Conservation (phyloP, 1,139 yeast species). For the Candida frijolesensis region DNA sequence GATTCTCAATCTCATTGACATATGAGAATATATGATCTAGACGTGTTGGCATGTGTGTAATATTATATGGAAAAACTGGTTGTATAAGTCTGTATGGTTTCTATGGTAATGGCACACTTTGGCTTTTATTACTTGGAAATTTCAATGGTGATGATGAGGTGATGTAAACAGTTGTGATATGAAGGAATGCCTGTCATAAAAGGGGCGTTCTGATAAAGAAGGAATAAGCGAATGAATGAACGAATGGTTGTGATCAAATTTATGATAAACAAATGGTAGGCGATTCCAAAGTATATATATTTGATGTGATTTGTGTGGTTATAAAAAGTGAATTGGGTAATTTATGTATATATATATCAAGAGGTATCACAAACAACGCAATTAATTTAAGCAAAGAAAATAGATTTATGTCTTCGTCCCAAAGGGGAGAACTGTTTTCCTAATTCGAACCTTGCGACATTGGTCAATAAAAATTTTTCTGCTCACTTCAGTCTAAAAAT, state of each 20-base stretch:
- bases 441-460: background rate
- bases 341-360: too few species aligned
- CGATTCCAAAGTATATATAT: too few species aligned
- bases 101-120: background rate
- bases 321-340: too few species aligned
- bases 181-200: background rate
- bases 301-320: too few species aligned
- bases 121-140: too few species aligned
- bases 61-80: background rate
- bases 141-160: background rate
- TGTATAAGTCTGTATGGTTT: background rate
- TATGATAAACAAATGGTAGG: too few species aligned
- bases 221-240: background rate
- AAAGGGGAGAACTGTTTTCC: conserved; percentile 1
- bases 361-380: background rate
- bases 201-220: background rate
- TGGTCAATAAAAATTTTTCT: background rate
- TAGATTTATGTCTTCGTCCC: background rate
- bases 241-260: too few species aligned
- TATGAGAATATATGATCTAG: conserved; percentile 33
- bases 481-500: background rate
- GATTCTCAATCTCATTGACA: conserved; percentile 33
- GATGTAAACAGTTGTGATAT: background rate
- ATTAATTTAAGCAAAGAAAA: background rate
- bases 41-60: conserved; percentile 18